phyloP scores from a whole-genome alignment of 371 early-diverging fungal genomes.

The Haplosporangium sp. region DNA sequence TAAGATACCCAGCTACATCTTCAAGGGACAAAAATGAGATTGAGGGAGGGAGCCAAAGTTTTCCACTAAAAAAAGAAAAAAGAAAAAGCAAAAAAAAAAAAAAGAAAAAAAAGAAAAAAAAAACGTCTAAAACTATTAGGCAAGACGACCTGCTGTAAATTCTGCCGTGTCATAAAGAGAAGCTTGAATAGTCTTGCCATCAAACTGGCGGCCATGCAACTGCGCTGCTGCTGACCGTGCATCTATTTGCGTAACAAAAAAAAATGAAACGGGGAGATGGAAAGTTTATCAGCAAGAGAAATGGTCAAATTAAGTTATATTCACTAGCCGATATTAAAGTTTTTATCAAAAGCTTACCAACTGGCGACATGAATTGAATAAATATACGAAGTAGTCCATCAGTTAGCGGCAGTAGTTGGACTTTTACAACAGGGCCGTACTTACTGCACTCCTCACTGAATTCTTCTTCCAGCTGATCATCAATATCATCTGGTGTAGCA shows the following conservation, averaged over 20 bases:
- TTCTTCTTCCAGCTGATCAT: conserved; percentile 75
- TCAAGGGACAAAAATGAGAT: too few relatives aligned
- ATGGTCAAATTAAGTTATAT: too few relatives aligned
- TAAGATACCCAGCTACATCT: too few relatives aligned
- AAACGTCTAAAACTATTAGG: conserved; percentile 2
- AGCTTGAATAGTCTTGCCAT: conserved; percentile 72
- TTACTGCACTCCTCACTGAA: conserved; percentile 78
- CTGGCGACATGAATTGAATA: conserved; percentile 65
- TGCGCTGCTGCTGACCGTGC: conserved; percentile 66
- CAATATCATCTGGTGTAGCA: conserved; percentile 70
- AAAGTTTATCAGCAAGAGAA: too few relatives aligned
- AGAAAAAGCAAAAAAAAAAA: too few relatives aligned
- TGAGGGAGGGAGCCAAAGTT: too few relatives aligned
- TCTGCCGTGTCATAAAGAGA: conserved; percentile 61
- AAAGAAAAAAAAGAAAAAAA: too few relatives aligned
- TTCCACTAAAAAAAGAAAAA: too few relatives aligned
- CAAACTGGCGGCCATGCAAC: conserved; percentile 81
- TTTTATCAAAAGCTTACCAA: conserved; percentile 43
- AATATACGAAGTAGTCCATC: conserved; percentile 68
- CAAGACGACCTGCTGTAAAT: conserved; percentile 42
- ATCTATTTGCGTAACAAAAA: conserved; percentile 30
- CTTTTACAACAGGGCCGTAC: conserved; percentile 69
- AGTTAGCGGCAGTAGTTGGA: conserved; percentile 59
- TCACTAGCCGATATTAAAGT: too few relatives aligned
- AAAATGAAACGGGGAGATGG: conserved; percentile 1